Evolutionary conservation across 2,329 filamentous ascomycete genomes (phyloP).

Genomic region (Pestalotiopsis sp.): DNA sequence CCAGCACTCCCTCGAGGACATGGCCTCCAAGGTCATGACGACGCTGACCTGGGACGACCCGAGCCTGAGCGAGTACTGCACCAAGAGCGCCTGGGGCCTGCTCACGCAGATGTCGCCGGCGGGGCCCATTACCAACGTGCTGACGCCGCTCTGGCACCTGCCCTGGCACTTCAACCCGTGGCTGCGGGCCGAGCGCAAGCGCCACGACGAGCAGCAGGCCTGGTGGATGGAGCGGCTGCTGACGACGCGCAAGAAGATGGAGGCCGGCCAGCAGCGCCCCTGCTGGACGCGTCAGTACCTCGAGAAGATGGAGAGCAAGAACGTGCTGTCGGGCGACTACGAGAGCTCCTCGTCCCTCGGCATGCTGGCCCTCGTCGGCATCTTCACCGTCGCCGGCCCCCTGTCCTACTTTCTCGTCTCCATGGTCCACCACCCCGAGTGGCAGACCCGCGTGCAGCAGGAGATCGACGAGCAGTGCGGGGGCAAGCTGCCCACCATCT

Average conservation of each 20-base stretch:
- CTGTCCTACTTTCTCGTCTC: constrained; percentile 40
- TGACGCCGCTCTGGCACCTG: constrained; percentile 57
- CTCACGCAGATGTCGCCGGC: constrained; percentile 60
- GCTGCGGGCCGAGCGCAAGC: constrained; percentile 53
- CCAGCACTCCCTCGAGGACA: constrained; percentile 53
- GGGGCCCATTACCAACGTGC: constrained; percentile 58
- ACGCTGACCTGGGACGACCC: constrained; percentile 56
- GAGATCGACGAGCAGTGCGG: constrained; percentile 46
- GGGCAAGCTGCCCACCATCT: constrained; percentile 44
- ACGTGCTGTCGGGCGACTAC: constrained; percentile 31
- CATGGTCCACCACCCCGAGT: constrained; percentile 51
- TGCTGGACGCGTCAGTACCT: constrained; percentile 45
- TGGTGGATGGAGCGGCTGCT: constrained; percentile 54
- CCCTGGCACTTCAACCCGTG: constrained; percentile 53
- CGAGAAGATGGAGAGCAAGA: constrained; percentile 35
- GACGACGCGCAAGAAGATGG: constrained; percentile 40
- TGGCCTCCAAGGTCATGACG: constrained; percentile 60
- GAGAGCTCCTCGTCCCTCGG: constrained; percentile 36
- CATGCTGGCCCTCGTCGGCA: constrained; percentile 40
- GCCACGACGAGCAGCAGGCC: constrained; percentile 53
- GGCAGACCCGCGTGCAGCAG: constrained; percentile 45
- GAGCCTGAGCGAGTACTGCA: constrained; percentile 48
- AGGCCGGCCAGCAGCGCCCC: constrained; percentile 38
- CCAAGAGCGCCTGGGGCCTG: constrained; percentile 56
- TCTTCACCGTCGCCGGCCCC: constrained; percentile 39